Evolutionary conservation across 306 rosid genomes (phyloP).

Genomic region (Citrullus colocynthis): DNA sequence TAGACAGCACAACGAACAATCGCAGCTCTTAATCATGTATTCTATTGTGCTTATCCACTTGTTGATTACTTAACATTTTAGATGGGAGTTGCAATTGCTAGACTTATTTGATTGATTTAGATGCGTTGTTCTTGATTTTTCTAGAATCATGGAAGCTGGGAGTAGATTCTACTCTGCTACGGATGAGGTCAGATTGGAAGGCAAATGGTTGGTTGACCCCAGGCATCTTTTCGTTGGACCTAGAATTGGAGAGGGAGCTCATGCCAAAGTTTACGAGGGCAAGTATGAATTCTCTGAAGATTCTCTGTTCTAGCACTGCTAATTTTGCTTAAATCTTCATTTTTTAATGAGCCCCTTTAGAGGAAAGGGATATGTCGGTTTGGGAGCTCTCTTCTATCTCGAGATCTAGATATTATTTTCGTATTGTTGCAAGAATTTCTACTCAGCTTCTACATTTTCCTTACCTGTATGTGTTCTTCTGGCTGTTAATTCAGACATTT

Average conservation of each 20-base stretch:
- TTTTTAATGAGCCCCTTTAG: neutral
- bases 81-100: neutral
- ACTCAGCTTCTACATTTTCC: neutral
- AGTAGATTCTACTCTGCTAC: slow-evolving; percentile 49
- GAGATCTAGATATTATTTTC: slow-evolving; percentile 1
- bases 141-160: slow-evolving; percentile 69
- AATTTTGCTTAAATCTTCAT: slow-evolving; percentile 1
- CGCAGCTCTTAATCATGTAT: slow-evolving; percentile 37
- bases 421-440: slow-evolving; percentile 2
- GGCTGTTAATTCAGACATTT: neutral
- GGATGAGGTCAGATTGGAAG: slow-evolving; percentile 72
- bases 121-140: slow-evolving; percentile 2
- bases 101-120: slow-evolving; percentile 20
- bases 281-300: slow-evolving; percentile 31
- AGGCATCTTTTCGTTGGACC: slow-evolving; percentile 76
- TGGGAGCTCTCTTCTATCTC: slow-evolving; percentile 12
- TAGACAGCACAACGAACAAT: slow-evolving; percentile 21
- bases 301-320: neutral
- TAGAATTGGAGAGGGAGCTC: slow-evolving; percentile 90
- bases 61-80: slow-evolving; percentile 15
- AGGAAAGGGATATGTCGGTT: neutral
- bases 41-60: slow-evolving; percentile 47
- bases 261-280: slow-evolving; percentile 91
- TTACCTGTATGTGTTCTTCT: neutral
- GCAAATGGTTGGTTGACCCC: slow-evolving; percentile 79